A percentile compares a stretch with the other conserved stretches of the same genome.
Evolutionary conservation across 2,329 filamentous ascomycete genomes (phyloP).

Genomic region (Ceratocystis eucalypticola): DNA sequence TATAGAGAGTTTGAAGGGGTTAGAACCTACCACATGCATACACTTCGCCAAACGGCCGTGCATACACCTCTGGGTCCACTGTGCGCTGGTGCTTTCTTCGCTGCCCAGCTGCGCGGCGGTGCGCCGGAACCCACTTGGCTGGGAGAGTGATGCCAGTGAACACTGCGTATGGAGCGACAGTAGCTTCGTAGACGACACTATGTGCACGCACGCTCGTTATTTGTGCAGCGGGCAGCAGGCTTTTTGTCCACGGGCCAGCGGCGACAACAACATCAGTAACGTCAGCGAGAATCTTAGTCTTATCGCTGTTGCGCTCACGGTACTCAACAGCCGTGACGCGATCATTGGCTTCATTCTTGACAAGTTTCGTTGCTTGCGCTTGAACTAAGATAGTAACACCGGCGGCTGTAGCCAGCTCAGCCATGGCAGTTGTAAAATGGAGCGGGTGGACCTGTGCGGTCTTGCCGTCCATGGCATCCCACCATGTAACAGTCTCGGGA

Average conservation of each 20-base stretch:
- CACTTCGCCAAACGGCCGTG: slow-evolving; percentile 73
- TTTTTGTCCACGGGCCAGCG: slow-evolving; percentile 51
- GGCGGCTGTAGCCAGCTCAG: slow-evolving; percentile 55
- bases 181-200: slow-evolving; percentile 49
- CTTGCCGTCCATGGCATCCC: slow-evolving; percentile 70
- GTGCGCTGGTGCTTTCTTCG: slow-evolving; percentile 43
- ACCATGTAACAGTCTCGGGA: slow-evolving; percentile 49
- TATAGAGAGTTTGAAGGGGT: not conserved
- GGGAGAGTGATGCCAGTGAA: slow-evolving; percentile 80
- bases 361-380: slow-evolving; percentile 48
- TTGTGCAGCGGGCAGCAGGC: slow-evolving; percentile 42
- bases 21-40: slow-evolving; percentile 65
- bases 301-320: slow-evolving; percentile 34
- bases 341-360: slow-evolving; percentile 24
- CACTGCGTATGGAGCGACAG: slow-evolving; percentile 59
- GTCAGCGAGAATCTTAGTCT: slow-evolving; percentile 28
- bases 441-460: slow-evolving; percentile 92
- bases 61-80: slow-evolving; percentile 86
- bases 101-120: slow-evolving; percentile 35
- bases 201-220: slow-evolving; percentile 49
- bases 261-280: slow-evolving; percentile 43
- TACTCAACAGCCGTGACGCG: slow-evolving; percentile 50
- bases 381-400: slow-evolving; percentile 56
- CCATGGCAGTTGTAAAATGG: slow-evolving; percentile 78
- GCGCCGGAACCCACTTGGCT: slow-evolving; percentile 42